Evolutionary conservation across 2,329 filamentous ascomycete genomes (phyloP).

Genomic region (Phaeosphaeriaceae sp.): DNA sequence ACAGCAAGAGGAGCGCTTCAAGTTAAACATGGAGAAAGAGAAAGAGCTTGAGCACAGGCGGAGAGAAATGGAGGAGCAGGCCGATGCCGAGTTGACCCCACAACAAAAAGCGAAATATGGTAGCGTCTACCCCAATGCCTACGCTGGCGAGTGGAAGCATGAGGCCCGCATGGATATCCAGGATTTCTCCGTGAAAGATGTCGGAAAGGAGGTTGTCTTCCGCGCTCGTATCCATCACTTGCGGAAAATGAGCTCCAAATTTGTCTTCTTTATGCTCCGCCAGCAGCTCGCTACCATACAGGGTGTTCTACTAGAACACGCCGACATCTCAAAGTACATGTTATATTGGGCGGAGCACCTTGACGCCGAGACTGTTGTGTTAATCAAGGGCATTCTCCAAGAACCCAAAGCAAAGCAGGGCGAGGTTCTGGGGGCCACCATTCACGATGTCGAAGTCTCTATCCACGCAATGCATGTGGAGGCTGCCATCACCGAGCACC

Average conservation of each 20-base stretch:
- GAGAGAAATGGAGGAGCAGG: constrained; percentile 56
- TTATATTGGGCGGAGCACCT: constrained; percentile 87
- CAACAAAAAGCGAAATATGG: constrained; percentile 67
- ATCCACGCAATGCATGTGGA: constrained; percentile 71
- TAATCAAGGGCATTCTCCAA: constrained; percentile 76
- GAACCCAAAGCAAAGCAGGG: constrained; percentile 69
- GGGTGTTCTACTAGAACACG: constrained; percentile 73
- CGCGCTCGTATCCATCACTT: constrained; percentile 78
- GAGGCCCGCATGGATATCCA: constrained; percentile 58
- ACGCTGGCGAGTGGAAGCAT: constrained; percentile 58
- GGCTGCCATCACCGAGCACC: constrained; percentile 64
- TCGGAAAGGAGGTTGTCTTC: constrained; percentile 69
- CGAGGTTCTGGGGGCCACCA: constrained; percentile 74
- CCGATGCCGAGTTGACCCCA: constrained; percentile 61
- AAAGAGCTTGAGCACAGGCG: constrained; percentile 55
- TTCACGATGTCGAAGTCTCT: constrained; percentile 77
- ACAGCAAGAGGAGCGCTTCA: constrained; percentile 53
- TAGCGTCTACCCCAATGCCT: constrained; percentile 63
- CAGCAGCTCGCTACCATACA: constrained; percentile 85
- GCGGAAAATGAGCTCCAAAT: constrained; percentile 78
- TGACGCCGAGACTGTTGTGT: constrained; percentile 77
- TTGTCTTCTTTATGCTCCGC: constrained; percentile 86
- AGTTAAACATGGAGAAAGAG: constrained; percentile 52
- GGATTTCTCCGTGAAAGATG: constrained; percentile 58
- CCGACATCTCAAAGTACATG: constrained; percentile 73